These are phyloP conservation scores for Xylariaceae sp. DNA, from an alignment of 2,329 filamentous ascomycete genomes.

Conservation along the genomic window DNA sequence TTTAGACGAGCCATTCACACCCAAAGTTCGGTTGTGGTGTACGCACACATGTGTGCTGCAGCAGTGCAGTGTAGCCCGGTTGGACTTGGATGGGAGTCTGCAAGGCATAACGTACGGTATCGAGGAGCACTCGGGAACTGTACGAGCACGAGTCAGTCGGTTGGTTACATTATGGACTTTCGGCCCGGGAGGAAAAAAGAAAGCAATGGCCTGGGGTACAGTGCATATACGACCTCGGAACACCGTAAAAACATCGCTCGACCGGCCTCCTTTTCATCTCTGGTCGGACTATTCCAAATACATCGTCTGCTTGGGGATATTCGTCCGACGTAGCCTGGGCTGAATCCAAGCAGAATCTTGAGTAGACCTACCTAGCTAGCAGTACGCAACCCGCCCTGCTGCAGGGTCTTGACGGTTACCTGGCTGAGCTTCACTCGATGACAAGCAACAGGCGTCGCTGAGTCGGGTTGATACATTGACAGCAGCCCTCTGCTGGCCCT, in stretches of 20 bases:
- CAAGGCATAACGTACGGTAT: background rate
- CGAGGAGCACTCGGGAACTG: slow-evolving; percentile 1
- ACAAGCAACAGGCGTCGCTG: background rate
- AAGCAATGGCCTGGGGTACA: background rate
- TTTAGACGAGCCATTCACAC: background rate
- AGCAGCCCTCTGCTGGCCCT: background rate
- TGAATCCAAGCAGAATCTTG: too few species aligned
- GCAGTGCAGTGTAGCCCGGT: too few species aligned
- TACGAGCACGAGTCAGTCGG: slow-evolving; percentile 4
- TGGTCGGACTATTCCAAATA: too few species aligned
- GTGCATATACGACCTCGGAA: background rate
- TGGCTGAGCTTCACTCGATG: background rate
- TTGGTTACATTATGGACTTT: slow-evolving; percentile 34
- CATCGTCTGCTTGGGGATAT: too few species aligned
- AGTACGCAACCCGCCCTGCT: too few species aligned
- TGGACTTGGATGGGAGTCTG: background rate
- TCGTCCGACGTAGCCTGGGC: too few species aligned
- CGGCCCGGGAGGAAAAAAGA: slow-evolving; percentile 30
- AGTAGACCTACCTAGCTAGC: too few species aligned
- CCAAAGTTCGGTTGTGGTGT: background rate
- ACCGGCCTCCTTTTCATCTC: too few species aligned
- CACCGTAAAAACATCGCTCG: too few species aligned
- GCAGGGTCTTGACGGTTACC: background rate
- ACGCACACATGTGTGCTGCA: too few species aligned
- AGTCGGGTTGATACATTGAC: background rate